Evolutionary conservation across 495 filamentous ascomycete species (phyloP).

Genomic region (Penicillium flavigenum): DNA sequence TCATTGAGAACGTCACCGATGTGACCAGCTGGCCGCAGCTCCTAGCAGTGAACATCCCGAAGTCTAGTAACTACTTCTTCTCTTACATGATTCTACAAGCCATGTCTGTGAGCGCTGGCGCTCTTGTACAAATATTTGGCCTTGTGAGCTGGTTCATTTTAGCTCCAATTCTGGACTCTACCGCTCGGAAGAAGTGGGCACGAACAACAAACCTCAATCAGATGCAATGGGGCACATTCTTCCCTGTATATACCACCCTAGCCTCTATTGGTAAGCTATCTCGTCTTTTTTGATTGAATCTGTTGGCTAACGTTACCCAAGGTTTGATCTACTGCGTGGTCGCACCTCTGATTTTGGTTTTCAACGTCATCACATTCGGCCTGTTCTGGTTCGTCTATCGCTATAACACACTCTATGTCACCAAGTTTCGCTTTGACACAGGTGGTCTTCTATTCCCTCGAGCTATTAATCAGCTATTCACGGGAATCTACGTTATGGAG

Average conservation of each 20-base stretch:
- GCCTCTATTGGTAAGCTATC: conserved; percentile 75
- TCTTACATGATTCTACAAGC: conserved; percentile 97
- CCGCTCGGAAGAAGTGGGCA: conserved; percentile 83
- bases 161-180: conserved; percentile 75
- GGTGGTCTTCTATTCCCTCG: conserved; percentile 90
- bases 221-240: conserved; percentile 90
- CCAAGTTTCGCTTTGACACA: conserved; percentile 86
- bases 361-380: conserved; percentile 91
- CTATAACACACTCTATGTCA: conserved; percentile 95
- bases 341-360: conserved; percentile 85
- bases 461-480: conserved; percentile 95
- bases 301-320: conserved; percentile 23
- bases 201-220: conserved; percentile 76
- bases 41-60: conserved; percentile 81
- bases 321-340: conserved; percentile 88
- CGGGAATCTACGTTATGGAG: conserved; percentile 93
- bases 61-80: conserved; percentile 95
- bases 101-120: conserved; percentile 83
- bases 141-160: conserved; percentile 80
- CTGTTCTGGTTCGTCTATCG: conserved; percentile 96
- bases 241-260: conserved; percentile 93
- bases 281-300: background rate
- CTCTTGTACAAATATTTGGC: conserved; percentile 78
- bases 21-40: conserved; percentile 61
- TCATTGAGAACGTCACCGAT: conserved; percentile 62